Evolutionary conservation across 1,284 basidiomycete species (phyloP).

Genomic region (Cerioporus squamosus): DNA sequence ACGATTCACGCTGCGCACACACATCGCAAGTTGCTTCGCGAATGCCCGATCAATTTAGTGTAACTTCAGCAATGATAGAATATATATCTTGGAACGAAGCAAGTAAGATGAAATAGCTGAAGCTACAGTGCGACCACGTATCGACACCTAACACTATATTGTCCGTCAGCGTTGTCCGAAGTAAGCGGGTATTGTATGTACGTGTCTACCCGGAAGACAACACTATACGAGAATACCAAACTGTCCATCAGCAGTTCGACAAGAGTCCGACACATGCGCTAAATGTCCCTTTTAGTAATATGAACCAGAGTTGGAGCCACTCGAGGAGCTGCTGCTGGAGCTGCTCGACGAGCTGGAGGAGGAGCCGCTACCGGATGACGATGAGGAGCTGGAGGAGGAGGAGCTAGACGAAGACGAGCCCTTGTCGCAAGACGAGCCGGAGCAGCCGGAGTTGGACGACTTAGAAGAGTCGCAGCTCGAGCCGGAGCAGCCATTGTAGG

Average conservation of each 20-base stretch:
- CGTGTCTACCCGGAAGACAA: constrained; percentile 18
- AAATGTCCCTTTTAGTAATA: constrained; percentile 24
- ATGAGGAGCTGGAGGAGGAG: constrained; percentile 2
- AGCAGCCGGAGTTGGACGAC: background rate
- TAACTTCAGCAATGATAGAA: constrained; percentile 26
- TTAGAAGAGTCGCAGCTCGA: background rate
- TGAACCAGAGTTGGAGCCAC: constrained; percentile 6
- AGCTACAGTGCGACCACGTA: constrained; percentile 25
- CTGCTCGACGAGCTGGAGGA: background rate
- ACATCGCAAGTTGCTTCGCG: background rate
- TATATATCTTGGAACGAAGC: constrained; percentile 17
- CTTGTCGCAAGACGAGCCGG: background rate
- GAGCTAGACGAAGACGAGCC: constrained; percentile 1
- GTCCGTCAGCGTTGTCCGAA: constrained; percentile 17
- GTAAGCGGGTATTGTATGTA: constrained; percentile 9
- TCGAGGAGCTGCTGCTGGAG: background rate
- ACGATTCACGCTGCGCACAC: background rate
- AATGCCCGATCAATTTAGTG: constrained; percentile 21
- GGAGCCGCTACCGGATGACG: background rate
- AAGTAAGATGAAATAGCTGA: constrained; percentile 16
- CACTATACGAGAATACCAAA: constrained; percentile 18
- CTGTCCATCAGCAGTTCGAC: constrained; percentile 27
- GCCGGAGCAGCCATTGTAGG: background rate
- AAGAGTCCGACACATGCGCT: constrained; percentile 20
- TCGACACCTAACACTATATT: constrained; percentile 14